Evolutionary conservation across 2,329 filamentous ascomycete genomes (phyloP), one percentile per base, ranked within the genome.

Genomic region (Penicillium digitatum): DNA sequence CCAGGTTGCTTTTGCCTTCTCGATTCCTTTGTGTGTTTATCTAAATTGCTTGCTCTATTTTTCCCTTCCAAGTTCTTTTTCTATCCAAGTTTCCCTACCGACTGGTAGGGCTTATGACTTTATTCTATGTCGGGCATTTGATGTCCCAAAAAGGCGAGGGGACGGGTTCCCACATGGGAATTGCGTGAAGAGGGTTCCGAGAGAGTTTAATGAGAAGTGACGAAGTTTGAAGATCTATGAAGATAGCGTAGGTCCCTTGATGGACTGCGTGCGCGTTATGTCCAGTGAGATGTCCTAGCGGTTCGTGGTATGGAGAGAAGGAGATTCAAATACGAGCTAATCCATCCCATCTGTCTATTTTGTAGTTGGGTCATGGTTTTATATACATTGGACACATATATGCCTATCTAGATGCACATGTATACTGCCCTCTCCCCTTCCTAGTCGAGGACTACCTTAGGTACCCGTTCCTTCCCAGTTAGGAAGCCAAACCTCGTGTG

Each of bases 251-350:
- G 42, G 34, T 54, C 50, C 49, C 24, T 49, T 10, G 27, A 40
- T 45, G 53, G 58, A 56, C 35, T 51, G n/a, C 49, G 14, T 57
- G 38, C 56, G 57, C 48, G 53, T 57, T 46, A 62, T 55, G 55
- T 56, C 51, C 26, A 24, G 38, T 52, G 50, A 62, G 48, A 54
- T 57, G 53, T 56, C 55, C 43, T 57, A 45, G 53, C 52, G 44
- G 46, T 55, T 57, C 43, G 48, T 49, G 53, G 39, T 40, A 60
- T 29, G 54, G 56, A 40, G 34, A 22, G 57, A 39, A 29, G 37
- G 48, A 62, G 48, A 61, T 64, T 58, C 62, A 63, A 59, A 59
- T 62, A 62, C 57, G 57, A 63, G 53, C 42, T 62, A 58, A 63
- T 62, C 38, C 38, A 58, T 57, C 50, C 52, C 54, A 45, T 37